These are phyloP conservation scores for Annulohypoxylon moriforme DNA, from an alignment of 495 filamentous ascomycete genomes.

Conservation along the genomic window DNA sequence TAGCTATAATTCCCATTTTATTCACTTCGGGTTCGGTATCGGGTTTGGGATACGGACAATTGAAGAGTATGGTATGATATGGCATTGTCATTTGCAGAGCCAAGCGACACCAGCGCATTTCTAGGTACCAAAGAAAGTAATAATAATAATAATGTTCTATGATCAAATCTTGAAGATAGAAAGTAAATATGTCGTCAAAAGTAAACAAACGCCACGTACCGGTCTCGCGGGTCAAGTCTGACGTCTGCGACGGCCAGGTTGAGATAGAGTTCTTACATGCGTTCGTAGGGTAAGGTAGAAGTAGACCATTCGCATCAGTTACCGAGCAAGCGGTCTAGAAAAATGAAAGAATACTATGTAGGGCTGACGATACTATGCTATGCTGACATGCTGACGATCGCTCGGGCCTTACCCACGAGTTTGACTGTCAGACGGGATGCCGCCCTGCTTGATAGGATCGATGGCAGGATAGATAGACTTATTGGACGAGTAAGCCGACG, in stretches of 20 bases:
- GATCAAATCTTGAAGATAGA: neutral
- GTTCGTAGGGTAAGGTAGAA: constrained; percentile 11
- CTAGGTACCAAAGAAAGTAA: neutral
- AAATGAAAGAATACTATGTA: neutral
- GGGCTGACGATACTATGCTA: constrained; percentile 33
- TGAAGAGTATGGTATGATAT: neutral
- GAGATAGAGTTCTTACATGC: neutral
- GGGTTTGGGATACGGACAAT: neutral
- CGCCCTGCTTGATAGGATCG: neutral
- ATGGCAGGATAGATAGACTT: neutral
- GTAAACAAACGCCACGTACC: constrained; percentile 25
- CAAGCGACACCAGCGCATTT: neutral
- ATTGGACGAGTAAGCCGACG: neutral
- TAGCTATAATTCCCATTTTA: neutral
- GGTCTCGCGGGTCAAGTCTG: constrained; percentile 10
- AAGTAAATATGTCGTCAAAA: constrained; percentile 2
- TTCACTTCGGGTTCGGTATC: neutral
- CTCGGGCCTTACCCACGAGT: neutral
- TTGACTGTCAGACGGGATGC: constrained; percentile 10
- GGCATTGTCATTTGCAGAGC: neutral
- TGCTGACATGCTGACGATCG: constrained; percentile 26
- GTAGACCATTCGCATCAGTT: neutral
- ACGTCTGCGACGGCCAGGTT: neutral
- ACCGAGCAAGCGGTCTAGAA: neutral
- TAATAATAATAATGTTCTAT: neutral